Percentiles rank a stretch among this genome's conserved stretches.
Conservation (phyloP, 179 eudicot genomes). For the Beta corolliflora region DNA sequence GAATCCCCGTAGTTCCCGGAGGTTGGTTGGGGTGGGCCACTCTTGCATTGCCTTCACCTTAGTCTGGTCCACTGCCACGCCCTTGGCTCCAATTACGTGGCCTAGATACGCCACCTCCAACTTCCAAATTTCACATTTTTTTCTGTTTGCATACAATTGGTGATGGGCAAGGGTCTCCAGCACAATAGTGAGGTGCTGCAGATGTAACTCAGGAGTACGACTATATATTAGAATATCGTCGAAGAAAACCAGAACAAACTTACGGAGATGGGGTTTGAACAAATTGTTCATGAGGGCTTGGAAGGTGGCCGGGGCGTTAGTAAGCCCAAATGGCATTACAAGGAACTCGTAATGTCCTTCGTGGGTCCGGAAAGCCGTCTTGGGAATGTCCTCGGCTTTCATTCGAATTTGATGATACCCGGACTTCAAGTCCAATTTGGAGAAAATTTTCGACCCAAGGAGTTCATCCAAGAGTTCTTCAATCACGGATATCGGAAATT, state of each 20-base stretch:
- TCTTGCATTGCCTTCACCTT: too few relatives aligned
- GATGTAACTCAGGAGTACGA: neutral
- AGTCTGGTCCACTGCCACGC: too few relatives aligned
- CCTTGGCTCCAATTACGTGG: too few relatives aligned
- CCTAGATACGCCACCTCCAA: too few relatives aligned
- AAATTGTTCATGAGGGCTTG: neutral
- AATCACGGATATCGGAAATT: neutral
- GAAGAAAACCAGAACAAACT: neutral
- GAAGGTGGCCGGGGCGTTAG: neutral
- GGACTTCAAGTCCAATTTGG: neutral
- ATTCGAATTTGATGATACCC: neutral
- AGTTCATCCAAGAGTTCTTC: neutral
- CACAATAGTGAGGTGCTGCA: too few relatives aligned
- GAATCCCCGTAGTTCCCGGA: too few relatives aligned
- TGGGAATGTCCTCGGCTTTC: too few relatives aligned
- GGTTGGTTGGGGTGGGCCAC: too few relatives aligned
- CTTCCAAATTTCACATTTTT: too few relatives aligned
- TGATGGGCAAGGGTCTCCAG: neutral
- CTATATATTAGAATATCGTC: neutral
- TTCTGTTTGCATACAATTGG: neutral
- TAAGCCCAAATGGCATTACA: neutral
- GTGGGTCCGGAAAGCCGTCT: too few relatives aligned
- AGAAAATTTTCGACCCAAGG: neutral
- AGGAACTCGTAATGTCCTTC: neutral
- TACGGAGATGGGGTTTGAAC: neutral